Base-by-base conservation (phyloP, 2,329 filamentous ascomycete species). In the Colletotrichum australisinense region DNA sequence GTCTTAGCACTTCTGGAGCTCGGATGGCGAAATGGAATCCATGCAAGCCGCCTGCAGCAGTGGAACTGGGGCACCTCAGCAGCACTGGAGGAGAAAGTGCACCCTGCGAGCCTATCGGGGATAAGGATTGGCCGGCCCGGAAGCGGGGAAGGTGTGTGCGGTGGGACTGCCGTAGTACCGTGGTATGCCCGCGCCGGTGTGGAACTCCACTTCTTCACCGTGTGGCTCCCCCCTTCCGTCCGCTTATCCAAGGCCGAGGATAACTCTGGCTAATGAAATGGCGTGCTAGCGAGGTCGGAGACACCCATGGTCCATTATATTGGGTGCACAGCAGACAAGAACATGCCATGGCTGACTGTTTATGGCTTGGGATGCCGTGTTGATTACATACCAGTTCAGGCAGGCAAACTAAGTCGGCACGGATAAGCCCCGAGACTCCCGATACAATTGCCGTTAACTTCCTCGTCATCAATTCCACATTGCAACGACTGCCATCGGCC, bases 101-200 rank as follows among this genome's bases (percentile, higher is more conserved):
- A 60, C 57, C 64, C 67, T 71, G 55, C 56, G 38, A 46, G 49
- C 4, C 35, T 60, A 28, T 73, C 71, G 67, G 71, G 49, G 67
- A 73, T 73, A 73, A 73, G 71, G 67, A 73, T 73, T 73, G 62
- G 49, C 71, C 71, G 71, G 71, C 56, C 71, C 67, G 67, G 67
- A 42, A 70, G 70, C 70, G 70, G 67, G 60, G 70, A 59, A 59
- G 42, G 42, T 9, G 8, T 55, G 22, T 53, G 11, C 32, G 32
- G 11, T 35, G 64, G 69, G 49, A 14, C 57, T 24, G 16, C 55
- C 53, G n/a, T 58, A 8, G 66, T 57, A 5, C 55, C 42, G n/a
- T 58, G 8, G 66, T 52, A 5, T 38, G 35, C 30, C 55, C 60
- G 70, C 38, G 59, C 66, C 69, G 69, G 58, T 26, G 26, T 35